A percentile compares a stretch with the other conserved stretches of the same genome.
Evolutionary conservation across 169 alveolate genomes (phyloP).

Genomic region (Fabrea salina): DNA sequence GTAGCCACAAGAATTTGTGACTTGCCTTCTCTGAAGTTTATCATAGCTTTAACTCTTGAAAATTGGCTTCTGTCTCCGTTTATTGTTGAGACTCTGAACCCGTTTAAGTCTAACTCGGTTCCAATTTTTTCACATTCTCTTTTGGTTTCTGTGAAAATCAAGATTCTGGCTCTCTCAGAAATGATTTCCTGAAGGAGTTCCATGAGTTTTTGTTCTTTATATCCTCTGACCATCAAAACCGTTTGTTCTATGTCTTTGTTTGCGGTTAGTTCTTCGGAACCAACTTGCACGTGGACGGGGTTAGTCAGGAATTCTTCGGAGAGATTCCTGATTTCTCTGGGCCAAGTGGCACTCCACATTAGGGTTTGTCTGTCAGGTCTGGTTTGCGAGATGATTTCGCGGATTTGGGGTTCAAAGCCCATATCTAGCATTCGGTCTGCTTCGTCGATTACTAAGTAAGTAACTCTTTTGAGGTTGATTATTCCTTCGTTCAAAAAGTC

Average conservation of each 20-base stretch:
- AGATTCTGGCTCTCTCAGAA: no score
- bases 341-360: conserved; percentile 87
- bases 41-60: conserved; percentile 90
- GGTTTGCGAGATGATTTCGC: conserved; percentile 41
- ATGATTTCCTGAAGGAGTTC: no score
- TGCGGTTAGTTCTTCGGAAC: conserved; percentile 87
- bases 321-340: conserved; percentile 83
- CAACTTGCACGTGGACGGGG: conserved; percentile 86
- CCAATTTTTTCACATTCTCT: no score
- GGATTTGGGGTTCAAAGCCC: conserved; percentile 93
- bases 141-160: no score
- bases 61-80: conserved; percentile 94
- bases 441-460: conserved; percentile 91
- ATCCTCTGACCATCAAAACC: neutral
- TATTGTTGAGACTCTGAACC: no score
- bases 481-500: conserved; percentile 84
- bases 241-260: neutral
- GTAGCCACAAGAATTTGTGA: conserved; percentile 96
- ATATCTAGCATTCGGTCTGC: conserved; percentile 95
- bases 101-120: no score
- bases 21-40: conserved; percentile 88
- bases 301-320: conserved; percentile 78
- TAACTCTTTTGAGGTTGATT: conserved; percentile 70
- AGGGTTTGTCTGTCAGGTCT: conserved; percentile 83
- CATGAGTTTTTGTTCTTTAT: neutral